Percentiles rank a stretch among this genome's conserved stretches.
phyloP scores from a whole-genome alignment of 768 basidiomycete genomes.

The Rhodotorula diobovata region DNA sequence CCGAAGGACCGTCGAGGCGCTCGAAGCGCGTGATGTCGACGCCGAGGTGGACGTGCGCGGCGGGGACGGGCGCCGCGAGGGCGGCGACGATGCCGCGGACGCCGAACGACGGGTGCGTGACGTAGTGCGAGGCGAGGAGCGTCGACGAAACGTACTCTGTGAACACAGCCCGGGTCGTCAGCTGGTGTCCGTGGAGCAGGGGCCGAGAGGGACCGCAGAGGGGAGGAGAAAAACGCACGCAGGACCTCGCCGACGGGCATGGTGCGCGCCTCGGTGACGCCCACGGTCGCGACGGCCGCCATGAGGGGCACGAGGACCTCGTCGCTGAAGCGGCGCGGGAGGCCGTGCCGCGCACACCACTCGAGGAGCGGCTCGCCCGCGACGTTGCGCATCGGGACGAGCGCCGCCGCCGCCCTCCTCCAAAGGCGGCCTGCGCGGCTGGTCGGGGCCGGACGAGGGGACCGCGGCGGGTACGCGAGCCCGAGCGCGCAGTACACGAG shows the following conservation, averaged over 20 bases:
- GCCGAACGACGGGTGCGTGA: constrained; percentile 54
- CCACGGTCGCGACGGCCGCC: constrained; percentile 59
- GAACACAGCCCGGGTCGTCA: too few species aligned
- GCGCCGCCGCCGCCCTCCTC: too few species aligned
- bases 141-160: constrained; percentile 71
- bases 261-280: constrained; percentile 50
- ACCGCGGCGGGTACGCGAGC: constrained; percentile 29
- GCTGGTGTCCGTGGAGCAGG: background rate
- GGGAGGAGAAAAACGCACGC: constrained; percentile 61
- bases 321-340: constrained; percentile 51
- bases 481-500: constrained; percentile 55
- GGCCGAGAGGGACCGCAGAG: constrained; percentile 60
- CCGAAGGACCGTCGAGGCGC: constrained; percentile 32
- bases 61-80: constrained; percentile 52
- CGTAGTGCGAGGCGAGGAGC: constrained; percentile 64
- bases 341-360: constrained; percentile 43
- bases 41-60: constrained; percentile 57
- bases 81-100: constrained; percentile 58
- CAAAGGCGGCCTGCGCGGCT: too few species aligned
- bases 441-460: background rate
- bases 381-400: background rate
- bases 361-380: constrained; percentile 9
- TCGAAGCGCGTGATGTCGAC: constrained; percentile 55
- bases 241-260: constrained; percentile 65
- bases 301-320: constrained; percentile 61